phyloP scores from a whole-genome alignment of 2,329 filamentous ascomycete genomes.

The Ascochyta fabae region DNA sequence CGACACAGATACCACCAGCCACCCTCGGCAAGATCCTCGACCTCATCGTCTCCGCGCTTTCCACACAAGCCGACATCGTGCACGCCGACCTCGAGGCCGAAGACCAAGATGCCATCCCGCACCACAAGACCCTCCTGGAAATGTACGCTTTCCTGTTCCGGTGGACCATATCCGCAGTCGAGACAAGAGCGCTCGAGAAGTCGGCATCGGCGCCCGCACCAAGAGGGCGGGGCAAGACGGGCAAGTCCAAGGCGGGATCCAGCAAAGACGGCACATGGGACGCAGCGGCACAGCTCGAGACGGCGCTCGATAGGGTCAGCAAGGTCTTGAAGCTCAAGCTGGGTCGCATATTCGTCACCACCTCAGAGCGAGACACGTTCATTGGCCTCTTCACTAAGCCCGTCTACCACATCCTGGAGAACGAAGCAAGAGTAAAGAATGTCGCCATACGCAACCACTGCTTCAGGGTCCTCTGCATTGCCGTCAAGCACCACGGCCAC shows the following conservation, averaged over 20 bases:
- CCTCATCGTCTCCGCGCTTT: slow-evolving; percentile 83
- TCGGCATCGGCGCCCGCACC: slow-evolving; percentile 73
- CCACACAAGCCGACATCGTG: slow-evolving; percentile 83
- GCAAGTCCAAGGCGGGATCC: slow-evolving; percentile 68
- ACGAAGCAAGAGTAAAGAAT: slow-evolving; percentile 88
- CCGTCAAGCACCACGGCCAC: slow-evolving; percentile 96
- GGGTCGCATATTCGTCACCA: slow-evolving; percentile 91
- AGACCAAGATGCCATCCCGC: slow-evolving; percentile 77
- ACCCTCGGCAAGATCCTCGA: slow-evolving; percentile 93
- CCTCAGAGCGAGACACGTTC: slow-evolving; percentile 94
- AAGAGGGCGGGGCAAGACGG: slow-evolving; percentile 74
- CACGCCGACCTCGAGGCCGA: slow-evolving; percentile 88
- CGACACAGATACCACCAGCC: slow-evolving; percentile 77
- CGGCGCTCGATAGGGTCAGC: slow-evolving; percentile 90
- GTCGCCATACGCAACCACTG: slow-evolving; percentile 92
- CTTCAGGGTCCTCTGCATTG: slow-evolving; percentile 95
- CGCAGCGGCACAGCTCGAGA: slow-evolving; percentile 84
- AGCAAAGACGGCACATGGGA: slow-evolving; percentile 83
- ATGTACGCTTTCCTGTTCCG: slow-evolving; percentile 93
- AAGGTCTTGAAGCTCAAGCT: slow-evolving; percentile 94
- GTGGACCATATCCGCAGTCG: slow-evolving; percentile 94
- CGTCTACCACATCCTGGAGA: slow-evolving; percentile 92
- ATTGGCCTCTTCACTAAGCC: slow-evolving; percentile 89
- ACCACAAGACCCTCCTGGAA: slow-evolving; percentile 91
- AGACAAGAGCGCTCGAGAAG: slow-evolving; percentile 92